These are phyloP conservation scores for Anacardium occidentale DNA, from an alignment of 345 rosid genomes.

Conservation along the genomic window DNA sequence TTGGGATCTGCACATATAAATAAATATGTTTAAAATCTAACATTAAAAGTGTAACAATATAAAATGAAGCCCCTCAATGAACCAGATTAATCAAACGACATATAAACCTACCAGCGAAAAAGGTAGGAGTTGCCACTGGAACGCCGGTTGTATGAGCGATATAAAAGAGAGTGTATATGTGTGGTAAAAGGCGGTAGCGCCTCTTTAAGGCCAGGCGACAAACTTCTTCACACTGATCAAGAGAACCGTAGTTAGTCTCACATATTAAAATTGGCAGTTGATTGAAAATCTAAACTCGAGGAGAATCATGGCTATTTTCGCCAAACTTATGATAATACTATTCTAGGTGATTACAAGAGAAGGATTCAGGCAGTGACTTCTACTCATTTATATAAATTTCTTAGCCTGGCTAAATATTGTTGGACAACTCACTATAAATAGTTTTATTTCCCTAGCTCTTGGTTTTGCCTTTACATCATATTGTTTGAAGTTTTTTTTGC, in stretches of 20 bases:
- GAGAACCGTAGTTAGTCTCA: conserved; percentile 17
- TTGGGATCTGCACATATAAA: conserved; percentile 54
- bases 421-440: neutral
- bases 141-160: conserved; percentile 73
- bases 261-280: neutral
- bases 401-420: neutral
- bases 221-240: conserved; percentile 80
- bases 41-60: neutral
- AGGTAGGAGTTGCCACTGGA: conserved; percentile 76
- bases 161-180: conserved; percentile 82
- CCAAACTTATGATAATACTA: neutral
- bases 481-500: neutral
- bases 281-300: neutral
- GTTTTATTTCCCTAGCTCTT: neutral
- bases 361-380: neutral
- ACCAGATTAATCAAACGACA: conserved; percentile 10
- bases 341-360: neutral
- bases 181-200: conserved; percentile 82
- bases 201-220: conserved; percentile 85
- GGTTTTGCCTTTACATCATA: neutral
- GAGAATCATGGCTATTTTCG: neutral
- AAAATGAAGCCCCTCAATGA: conserved; percentile 8
- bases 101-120: conserved; percentile 68
- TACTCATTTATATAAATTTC: neutral
- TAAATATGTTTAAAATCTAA: neutral